Percentiles rank a stretch among this genome's conserved stretches.
These are phyloP conservation scores for Fusarium scirpi DNA, from an alignment of 2,329 filamentous ascomycete genomes.

Conservation along the genomic window DNA sequence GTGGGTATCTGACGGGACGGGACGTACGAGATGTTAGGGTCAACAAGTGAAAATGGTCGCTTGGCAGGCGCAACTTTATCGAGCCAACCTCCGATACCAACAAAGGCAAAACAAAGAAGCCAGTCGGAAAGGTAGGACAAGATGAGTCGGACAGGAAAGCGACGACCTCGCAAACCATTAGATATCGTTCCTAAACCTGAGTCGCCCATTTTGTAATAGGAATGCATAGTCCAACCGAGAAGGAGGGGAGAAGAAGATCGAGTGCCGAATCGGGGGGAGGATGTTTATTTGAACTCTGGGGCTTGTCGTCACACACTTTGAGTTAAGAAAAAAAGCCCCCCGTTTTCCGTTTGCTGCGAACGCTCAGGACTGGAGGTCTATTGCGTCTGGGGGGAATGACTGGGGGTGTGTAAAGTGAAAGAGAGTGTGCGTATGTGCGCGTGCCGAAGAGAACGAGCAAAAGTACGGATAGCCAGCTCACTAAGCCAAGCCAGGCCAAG, in stretches of 20 bases:
- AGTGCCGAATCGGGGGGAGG: conserved; percentile 18
- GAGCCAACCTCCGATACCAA: conserved; percentile 69
- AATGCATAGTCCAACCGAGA: conserved; percentile 26
- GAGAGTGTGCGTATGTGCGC: conserved; percentile 7
- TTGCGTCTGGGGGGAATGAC: conserved; percentile 15
- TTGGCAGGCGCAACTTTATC: conserved; percentile 72
- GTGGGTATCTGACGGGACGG: neutral
- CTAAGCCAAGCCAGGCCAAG: conserved; percentile 15
- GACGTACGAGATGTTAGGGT: conserved; percentile 79
- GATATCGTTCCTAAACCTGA: conserved; percentile 37
- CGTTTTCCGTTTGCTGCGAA: conserved; percentile 20
- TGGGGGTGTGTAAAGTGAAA: conserved; percentile 11
- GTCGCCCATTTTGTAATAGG: conserved; percentile 46
- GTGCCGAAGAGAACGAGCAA: conserved; percentile 11
- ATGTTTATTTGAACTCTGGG: conserved; percentile 27
- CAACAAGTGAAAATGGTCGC: conserved; percentile 75
- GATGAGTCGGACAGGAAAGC: conserved; percentile 55
- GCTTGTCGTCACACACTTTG: conserved; percentile 23
- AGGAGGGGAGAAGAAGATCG: conserved; percentile 16
- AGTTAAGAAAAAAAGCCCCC: conserved; percentile 1
- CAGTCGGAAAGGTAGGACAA: conserved; percentile 82
- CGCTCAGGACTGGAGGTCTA: conserved; percentile 8
- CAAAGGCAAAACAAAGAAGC: conserved; percentile 72
- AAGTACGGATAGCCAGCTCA: neutral
- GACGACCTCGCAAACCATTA: conserved; percentile 32